These are phyloP conservation scores for Cladophialophora carrionii DNA, from an alignment of 2,329 filamentous ascomycete species.

Conservation along the genomic window DNA sequence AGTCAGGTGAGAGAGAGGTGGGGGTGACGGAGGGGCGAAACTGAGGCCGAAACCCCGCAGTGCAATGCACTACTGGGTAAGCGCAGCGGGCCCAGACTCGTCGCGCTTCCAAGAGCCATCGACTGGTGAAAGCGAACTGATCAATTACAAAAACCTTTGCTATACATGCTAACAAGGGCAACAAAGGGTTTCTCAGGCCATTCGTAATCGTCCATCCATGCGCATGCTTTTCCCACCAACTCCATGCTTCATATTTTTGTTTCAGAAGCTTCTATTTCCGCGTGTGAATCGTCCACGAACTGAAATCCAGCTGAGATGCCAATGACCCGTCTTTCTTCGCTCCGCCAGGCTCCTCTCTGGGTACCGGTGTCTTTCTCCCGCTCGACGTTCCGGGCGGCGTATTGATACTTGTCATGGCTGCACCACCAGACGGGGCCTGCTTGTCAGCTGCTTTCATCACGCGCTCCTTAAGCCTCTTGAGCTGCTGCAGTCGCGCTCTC, in stretches of 20 bases:
- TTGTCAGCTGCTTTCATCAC: constrained; percentile 35
- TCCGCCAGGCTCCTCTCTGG: constrained; percentile 24
- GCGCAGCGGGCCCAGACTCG: neutral
- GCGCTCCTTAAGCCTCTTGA: constrained; percentile 75
- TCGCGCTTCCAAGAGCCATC: neutral
- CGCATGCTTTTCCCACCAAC: constrained; percentile 21
- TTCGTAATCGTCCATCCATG: neutral
- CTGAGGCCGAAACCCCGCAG: neutral
- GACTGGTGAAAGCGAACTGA: neutral
- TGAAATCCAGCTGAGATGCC: constrained; percentile 34
- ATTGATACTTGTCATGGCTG: constrained; percentile 4
- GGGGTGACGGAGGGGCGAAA: neutral
- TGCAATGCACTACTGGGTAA: too few relatives aligned
- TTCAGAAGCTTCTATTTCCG: neutral
- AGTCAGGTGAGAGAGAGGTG: neutral
- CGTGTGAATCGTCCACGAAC: constrained; percentile 30
- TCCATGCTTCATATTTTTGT: constrained; percentile 24
- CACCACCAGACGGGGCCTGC: constrained; percentile 12
- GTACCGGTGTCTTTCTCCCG: constrained; percentile 33
- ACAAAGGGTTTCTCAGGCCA: constrained; percentile 12
- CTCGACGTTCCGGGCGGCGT: constrained; percentile 9
- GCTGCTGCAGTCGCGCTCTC: constrained; percentile 82
- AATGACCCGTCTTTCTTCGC: constrained; percentile 25
- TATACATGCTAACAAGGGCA: constrained; percentile 16
- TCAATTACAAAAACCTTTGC: constrained; percentile 23